phyloP scores from a whole-genome alignment of 176 grass and related monocot genomes.

The Dendrocalamus sinicus region DNA sequence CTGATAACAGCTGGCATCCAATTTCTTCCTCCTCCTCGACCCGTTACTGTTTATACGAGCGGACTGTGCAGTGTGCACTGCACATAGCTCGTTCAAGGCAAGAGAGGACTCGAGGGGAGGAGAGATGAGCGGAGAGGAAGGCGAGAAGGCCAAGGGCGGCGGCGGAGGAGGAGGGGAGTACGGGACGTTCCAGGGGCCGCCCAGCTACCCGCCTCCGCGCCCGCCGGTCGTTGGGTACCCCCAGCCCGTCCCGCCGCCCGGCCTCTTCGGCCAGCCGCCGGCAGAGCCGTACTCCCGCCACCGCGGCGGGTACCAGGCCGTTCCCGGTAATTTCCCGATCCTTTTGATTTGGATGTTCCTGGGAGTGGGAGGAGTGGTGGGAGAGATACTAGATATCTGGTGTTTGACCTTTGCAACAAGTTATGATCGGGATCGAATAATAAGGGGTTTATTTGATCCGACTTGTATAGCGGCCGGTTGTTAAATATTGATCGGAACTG shows the following conservation, averaged over 20 bases:
- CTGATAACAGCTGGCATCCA: not conserved
- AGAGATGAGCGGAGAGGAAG: slow-evolving; percentile 32
- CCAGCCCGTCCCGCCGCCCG: slow-evolving; percentile 64
- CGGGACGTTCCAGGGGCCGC: slow-evolving; percentile 74
- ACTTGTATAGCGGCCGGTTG: not conserved
- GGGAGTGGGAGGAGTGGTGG: not conserved
- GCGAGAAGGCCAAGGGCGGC: slow-evolving; percentile 22
- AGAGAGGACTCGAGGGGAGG: not conserved
- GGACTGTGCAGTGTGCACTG: not conserved
- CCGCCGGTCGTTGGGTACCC: slow-evolving; percentile 70
- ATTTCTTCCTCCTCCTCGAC: not conserved
- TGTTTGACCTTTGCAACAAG: not conserved
- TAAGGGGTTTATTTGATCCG: not conserved
- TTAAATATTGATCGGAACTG: not conserved
- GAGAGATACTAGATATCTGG: not conserved
- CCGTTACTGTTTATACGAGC: not conserved
- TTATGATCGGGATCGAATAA: not conserved
- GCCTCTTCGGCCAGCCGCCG: slow-evolving; percentile 46
- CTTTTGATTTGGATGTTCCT: not conserved
- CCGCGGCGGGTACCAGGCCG: slow-evolving; percentile 67
- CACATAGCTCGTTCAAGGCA: too few species aligned
- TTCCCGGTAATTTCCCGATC: slow-evolving; percentile 43
- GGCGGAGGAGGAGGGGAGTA: slow-evolving; percentile 44
- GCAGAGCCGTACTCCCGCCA: slow-evolving; percentile 43
- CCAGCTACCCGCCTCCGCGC: slow-evolving; percentile 66